Evolutionary conservation across 2,329 filamentous ascomycete genomes (phyloP), one percentile per base, ranked within the genome.

Genomic region (Incumbomyces delicatus): DNA sequence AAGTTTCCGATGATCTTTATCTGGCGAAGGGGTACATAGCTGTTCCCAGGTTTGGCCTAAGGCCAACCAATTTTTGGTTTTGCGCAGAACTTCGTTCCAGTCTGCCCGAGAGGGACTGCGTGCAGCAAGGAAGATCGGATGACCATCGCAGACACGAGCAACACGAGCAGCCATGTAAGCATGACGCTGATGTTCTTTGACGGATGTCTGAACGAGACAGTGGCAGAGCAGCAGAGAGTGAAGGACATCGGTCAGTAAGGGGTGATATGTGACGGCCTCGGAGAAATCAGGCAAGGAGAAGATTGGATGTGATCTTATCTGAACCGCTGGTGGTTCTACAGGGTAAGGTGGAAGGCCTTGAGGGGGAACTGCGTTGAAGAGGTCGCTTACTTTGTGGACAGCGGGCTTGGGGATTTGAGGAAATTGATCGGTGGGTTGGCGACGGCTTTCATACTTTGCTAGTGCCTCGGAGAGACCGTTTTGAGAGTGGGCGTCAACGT

Each of bases 141-240:
- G 89, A 3, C 85, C 86, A 57, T 92, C 84, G 41, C 78, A 80
- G 18, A 92, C 73, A 16, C 85, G 76, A 3, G 78, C 75, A 1
- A 92, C 72, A 4, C 86, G 80, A 13, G 86, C 84, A 3, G 83
- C 86, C 75, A 89, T 92, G 67, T 87, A 75, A 0, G 85, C 85
- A 60, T 92, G 85, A 31, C 86, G 83, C 41, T 81, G 77, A 30
- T 89, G 75, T 61, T 92, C 86, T 56, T 84, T 87, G 10, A 77
- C 64, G 0, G 85, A 84, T 0, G 87, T 94, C 63, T 90, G 86
- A 6, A 86, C 67, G 8, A 94, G 76, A n/a, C 77, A 77, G 63
- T 94, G 87, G 54, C 81, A 84, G 34, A 94, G 75, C 7, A 94
- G 77, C 1, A 92, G 66, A 3, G 80, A 82, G 62, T 94, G 86